These are phyloP conservation scores for Cajanus cajan DNA, from an alignment of 306 rosid genomes.

Conservation along the genomic window DNA sequence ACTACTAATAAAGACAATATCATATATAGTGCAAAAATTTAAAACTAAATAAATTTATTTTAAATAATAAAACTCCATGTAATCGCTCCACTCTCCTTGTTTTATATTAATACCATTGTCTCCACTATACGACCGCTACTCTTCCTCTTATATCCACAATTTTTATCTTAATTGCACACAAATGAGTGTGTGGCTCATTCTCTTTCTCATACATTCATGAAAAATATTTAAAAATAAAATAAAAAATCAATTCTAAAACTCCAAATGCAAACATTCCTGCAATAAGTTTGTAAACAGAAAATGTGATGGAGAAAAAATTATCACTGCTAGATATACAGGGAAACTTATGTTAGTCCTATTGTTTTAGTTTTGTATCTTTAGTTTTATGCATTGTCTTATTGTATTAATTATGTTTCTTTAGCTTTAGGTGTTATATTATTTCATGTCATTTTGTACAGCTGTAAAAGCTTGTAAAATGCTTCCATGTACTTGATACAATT, in stretches of 20 bases:
- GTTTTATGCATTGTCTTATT: not conserved
- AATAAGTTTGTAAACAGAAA: slow-evolving; percentile 12
- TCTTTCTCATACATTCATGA: not conserved
- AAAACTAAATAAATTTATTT: not conserved
- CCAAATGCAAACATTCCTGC: not conserved
- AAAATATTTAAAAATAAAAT: not conserved
- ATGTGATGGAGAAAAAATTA: not conserved
- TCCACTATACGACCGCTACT: slow-evolving; percentile 1
- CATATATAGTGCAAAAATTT: not conserved
- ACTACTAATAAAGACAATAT: not conserved
- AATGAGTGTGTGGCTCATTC: not conserved
- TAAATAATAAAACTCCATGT: slow-evolving; percentile 1
- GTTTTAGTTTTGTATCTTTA: not conserved
- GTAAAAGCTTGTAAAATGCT: not conserved
- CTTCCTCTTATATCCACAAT: not conserved
- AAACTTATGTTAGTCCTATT: not conserved
- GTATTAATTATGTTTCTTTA: not conserved
- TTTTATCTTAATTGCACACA: not conserved
- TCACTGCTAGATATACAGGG: not conserved
- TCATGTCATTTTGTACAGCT: not conserved
- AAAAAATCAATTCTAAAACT: not conserved
- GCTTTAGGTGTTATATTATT: not conserved
- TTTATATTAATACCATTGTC: not conserved
- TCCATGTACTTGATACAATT: not conserved
- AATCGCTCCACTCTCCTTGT: not conserved